phyloP scores from a whole-genome alignment of 2,329 filamentous ascomycete genomes.

The Akanthomyces uredinophilus region DNA sequence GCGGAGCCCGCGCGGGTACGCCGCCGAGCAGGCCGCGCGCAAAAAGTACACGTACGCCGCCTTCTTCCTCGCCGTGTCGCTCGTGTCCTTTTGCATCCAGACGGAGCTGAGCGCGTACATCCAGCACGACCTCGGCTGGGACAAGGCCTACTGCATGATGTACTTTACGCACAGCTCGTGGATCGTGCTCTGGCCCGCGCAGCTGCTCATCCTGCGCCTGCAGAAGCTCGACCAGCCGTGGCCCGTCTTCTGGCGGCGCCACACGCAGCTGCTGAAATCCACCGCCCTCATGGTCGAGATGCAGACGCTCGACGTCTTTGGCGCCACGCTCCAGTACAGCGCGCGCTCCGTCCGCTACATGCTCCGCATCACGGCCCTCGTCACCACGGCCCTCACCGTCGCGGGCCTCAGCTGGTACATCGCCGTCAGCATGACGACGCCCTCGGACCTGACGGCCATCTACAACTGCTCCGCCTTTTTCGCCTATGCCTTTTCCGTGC shows the following conservation, averaged over 20 bases:
- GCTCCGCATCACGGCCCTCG: constrained; percentile 68
- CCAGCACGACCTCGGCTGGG: constrained; percentile 85
- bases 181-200: constrained; percentile 80
- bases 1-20: constrained; percentile 58
- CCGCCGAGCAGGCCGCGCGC: constrained; percentile 47
- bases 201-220: constrained; percentile 73
- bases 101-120: constrained; percentile 95
- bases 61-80: constrained; percentile 74
- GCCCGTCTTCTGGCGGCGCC: constrained; percentile 74
- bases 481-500: constrained; percentile 93
- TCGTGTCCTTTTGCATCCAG: constrained; percentile 87
- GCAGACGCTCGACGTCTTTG: constrained; percentile 63
- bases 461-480: constrained; percentile 99
- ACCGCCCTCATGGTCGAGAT: constrained; percentile 79
- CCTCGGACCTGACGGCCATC: constrained; percentile 91
- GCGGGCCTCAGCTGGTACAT: constrained; percentile 95
- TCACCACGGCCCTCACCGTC: constrained; percentile 82
- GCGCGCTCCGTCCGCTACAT: constrained; percentile 61
- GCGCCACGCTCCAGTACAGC: constrained; percentile 31
- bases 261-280: constrained; percentile 45
- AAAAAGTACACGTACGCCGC: constrained; percentile 84
- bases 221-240: constrained; percentile 76
- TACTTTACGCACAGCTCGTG: constrained; percentile 96
- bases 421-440: constrained; percentile 87
- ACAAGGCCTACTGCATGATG: constrained; percentile 99